Percentiles rank a stretch among this genome's conserved stretches.
These are phyloP conservation scores for Botryosphaeria dothidea DNA, from an alignment of 2,329 filamentous ascomycete species.

Conservation along the genomic window DNA sequence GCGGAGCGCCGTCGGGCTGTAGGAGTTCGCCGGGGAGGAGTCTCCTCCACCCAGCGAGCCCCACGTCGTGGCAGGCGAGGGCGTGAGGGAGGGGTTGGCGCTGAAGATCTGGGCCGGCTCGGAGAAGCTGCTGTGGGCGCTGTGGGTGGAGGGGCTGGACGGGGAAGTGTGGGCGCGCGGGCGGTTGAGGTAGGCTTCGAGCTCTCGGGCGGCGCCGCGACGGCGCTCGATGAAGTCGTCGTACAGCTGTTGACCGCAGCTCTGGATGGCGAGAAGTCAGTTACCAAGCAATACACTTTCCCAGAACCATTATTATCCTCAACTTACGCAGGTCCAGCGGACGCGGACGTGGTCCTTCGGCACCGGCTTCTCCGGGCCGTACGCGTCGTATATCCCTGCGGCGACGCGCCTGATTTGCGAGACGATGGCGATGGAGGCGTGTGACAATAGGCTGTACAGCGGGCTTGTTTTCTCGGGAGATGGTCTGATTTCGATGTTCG, in stretches of 20 bases:
- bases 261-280: conserved; percentile 22
- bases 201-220: conserved; percentile 38
- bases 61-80: conserved; percentile 33
- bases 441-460: neutral
- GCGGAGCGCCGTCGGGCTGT: conserved; percentile 28
- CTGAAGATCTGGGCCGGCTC: conserved; percentile 31
- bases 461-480: neutral
- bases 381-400: conserved; percentile 11
- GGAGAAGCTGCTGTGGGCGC: conserved; percentile 22
- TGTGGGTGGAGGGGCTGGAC: conserved; percentile 27
- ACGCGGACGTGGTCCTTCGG: conserved; percentile 33
- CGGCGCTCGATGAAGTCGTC: conserved; percentile 42
- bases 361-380: conserved; percentile 34
- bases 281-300: neutral
- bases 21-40: conserved; percentile 22
- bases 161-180: conserved; percentile 29
- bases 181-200: conserved; percentile 40
- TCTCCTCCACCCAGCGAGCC: conserved; percentile 25
- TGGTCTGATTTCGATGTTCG: conserved; percentile 10
- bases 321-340: conserved; percentile 37
- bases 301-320: neutral
- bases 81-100: conserved; percentile 26
- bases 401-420: neutral
- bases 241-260: conserved; percentile 36
- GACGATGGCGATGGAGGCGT: neutral